phyloP scores from a whole-genome alignment of 257 asterid genomes.

The Linderniella brevidens region DNA sequence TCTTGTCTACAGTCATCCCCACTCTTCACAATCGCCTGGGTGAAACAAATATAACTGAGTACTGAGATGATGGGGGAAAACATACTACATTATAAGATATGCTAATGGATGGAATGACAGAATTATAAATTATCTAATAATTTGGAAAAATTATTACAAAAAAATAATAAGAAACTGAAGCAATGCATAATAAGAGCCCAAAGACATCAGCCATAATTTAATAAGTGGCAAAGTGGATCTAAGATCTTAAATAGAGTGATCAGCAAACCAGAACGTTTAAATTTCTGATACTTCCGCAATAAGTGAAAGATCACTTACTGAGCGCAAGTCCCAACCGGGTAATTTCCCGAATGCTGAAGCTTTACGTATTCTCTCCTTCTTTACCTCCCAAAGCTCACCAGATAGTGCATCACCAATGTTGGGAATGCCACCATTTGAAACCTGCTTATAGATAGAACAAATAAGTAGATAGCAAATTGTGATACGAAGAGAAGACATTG shows the following conservation, averaged over 20 bases:
- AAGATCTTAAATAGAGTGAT: too few relatives aligned
- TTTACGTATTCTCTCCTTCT: conserved; percentile 87
- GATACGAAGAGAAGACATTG: conserved; percentile 10
- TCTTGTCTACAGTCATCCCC: conserved; percentile 33
- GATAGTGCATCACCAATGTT: conserved; percentile 80
- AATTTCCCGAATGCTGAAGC: conserved; percentile 70
- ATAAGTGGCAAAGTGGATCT: too few relatives aligned
- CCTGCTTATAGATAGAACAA: conserved; percentile 25
- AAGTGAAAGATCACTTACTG: conserved; percentile 50
- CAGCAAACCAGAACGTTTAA: too few relatives aligned
- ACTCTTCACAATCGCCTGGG: conserved; percentile 25
- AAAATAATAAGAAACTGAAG: too few relatives aligned
- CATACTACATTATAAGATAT: too few relatives aligned
- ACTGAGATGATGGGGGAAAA: background rate
- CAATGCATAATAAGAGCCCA: too few relatives aligned
- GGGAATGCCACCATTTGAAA: conserved; percentile 63
- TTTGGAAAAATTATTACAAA: too few relatives aligned
- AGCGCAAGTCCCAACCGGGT: conserved; percentile 97
- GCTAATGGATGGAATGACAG: too few relatives aligned
- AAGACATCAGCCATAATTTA: too few relatives aligned
- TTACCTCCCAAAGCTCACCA: conserved; percentile 96
- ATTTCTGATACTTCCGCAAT: background rate
- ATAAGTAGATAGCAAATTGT: conserved; percentile 8
- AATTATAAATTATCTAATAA: too few relatives aligned
- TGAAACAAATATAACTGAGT: too few relatives aligned